Evolutionary conservation across 1,139 yeast genomes (phyloP).

Genomic region (Kodamaea plutei): DNA sequence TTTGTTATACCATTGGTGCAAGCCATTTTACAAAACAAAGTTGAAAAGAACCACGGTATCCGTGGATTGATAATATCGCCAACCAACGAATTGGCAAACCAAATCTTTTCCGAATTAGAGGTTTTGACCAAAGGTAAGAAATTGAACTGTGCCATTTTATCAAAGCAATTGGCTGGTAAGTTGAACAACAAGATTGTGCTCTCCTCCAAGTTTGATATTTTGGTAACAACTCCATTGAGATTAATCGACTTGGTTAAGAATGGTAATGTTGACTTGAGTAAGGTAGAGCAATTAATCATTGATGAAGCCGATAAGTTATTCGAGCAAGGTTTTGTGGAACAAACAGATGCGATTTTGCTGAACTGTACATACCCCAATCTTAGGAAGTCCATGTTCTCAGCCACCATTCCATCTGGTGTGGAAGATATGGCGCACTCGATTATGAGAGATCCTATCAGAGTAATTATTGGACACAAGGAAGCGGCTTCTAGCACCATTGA

Average conservation of each 20-base stretch:
- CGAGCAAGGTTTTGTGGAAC: conserved; percentile 86
- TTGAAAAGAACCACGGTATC: conserved; percentile 42
- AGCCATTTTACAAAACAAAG: conserved; percentile 25
- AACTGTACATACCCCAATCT: conserved; percentile 55
- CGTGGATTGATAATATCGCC: conserved; percentile 86
- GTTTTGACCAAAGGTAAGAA: conserved; percentile 53
- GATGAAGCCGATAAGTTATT: conserved; percentile 97
- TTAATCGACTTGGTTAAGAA: conserved; percentile 72
- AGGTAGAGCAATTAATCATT: conserved; percentile 70
- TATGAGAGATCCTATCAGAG: conserved; percentile 80
- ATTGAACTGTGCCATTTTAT: conserved; percentile 62
- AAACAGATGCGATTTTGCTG: conserved; percentile 79
- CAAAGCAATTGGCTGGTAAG: conserved; percentile 73
- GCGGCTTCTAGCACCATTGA: conserved; percentile 85
- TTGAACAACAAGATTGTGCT: conserved; percentile 54
- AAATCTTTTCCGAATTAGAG: conserved; percentile 69
- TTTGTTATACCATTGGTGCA: conserved; percentile 81
- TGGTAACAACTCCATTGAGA: conserved; percentile 86
- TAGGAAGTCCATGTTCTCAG: conserved; percentile 81
- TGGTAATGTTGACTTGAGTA: conserved; percentile 53
- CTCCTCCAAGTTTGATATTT: conserved; percentile 66
- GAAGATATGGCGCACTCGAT: conserved; percentile 84
- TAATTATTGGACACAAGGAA: conserved; percentile 90
- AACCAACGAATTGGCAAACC: conserved; percentile 81
- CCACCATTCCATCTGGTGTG: conserved; percentile 91